phyloP scores from a whole-genome alignment of 177 flowering plant genomes.

The Vitis hybrid region DNA sequence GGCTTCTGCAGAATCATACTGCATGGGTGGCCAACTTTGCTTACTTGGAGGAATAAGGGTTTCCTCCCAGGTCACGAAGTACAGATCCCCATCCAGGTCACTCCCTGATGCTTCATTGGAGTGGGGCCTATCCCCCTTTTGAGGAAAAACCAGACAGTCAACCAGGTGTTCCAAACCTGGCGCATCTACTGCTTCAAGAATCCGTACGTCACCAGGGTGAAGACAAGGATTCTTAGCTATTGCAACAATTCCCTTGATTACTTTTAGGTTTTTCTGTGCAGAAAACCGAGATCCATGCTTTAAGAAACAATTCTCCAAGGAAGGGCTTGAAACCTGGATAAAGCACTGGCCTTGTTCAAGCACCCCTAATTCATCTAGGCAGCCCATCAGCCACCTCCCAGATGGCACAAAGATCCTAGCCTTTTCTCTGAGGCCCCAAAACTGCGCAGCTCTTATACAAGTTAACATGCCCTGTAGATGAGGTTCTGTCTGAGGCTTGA shows the following conservation, averaged over 20 bases:
- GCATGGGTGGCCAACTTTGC: constrained; percentile 78
- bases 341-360: constrained; percentile 94
- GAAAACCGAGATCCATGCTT: constrained; percentile 75
- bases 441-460: constrained; percentile 77
- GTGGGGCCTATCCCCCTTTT: constrained; percentile 93
- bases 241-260: constrained; percentile 66
- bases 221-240: constrained; percentile 97
- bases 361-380: constrained; percentile 77
- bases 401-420: constrained; percentile 82
- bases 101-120: constrained; percentile 97
- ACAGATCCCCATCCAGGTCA: constrained; percentile 96
- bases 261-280: constrained; percentile 41
- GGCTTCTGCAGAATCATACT: constrained; percentile 58
- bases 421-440: constrained; percentile 70
- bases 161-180: constrained; percentile 77
- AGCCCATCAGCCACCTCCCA: constrained; percentile 95
- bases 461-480: constrained; percentile 79
- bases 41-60: constrained; percentile 82
- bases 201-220: constrained; percentile 92
- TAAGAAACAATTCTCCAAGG: constrained; percentile 62
- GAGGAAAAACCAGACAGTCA: constrained; percentile 94
- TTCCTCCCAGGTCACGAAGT: constrained; percentile 92
- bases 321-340: constrained; percentile 78
- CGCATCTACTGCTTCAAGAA: constrained; percentile 85
- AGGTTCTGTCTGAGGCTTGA: constrained; percentile 75